Conservation (phyloP, 257 asterid species). For the Solanum etuberosum region DNA sequence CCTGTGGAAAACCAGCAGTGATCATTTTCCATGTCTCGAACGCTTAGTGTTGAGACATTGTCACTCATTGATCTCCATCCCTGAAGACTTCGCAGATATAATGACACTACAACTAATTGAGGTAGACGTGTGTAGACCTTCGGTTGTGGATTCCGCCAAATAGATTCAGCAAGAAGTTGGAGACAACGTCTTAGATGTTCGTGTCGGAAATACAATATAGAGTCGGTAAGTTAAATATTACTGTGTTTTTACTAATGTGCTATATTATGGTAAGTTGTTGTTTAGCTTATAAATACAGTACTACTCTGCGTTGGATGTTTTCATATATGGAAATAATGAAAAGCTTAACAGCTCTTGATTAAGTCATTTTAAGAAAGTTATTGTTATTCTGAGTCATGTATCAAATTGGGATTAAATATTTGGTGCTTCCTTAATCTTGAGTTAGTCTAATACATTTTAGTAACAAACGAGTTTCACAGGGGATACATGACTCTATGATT, state of each 20-base stretch:
- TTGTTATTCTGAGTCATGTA: no score
- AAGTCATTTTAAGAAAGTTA: no score
- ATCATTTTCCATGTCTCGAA: neutral
- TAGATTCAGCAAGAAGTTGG: neutral
- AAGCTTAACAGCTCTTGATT: no score
- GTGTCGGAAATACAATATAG: neutral
- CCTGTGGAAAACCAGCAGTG: no score
- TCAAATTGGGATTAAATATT: neutral
- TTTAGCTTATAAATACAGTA: neutral
- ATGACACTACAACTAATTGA: conserved; percentile 55
- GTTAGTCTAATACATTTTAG: neutral
- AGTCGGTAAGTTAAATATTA: neutral
- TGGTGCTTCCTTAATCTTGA: neutral
- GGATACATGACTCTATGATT: neutral
- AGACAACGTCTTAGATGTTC: neutral
- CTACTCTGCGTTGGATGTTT: neutral
- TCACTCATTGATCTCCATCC: neutral
- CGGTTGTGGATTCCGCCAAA: neutral
- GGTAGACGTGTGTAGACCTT: neutral
- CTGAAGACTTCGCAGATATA: neutral
- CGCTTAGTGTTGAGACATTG: neutral
- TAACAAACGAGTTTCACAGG: neutral
- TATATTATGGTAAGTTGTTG: neutral
- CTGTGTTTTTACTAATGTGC: neutral
- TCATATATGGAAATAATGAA: no score